These are phyloP conservation scores for Samsoniella hepiali DNA, from an alignment of 2,329 filamentous ascomycete species.

Conservation along the genomic window DNA sequence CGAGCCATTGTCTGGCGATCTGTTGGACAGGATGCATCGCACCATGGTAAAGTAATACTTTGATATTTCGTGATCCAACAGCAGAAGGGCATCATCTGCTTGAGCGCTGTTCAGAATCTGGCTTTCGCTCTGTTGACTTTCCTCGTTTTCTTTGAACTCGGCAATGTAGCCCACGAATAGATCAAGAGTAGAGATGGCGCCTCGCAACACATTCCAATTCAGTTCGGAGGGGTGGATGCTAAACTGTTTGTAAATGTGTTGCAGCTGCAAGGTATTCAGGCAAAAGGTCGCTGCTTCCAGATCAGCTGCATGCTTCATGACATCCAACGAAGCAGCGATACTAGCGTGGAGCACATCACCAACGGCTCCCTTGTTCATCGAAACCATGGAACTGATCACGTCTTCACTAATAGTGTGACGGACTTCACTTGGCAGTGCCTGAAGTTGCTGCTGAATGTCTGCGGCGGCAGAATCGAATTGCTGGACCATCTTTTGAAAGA, in stretches of 20 bases:
- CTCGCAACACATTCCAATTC: slow-evolving; percentile 47
- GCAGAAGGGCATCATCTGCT: slow-evolving; percentile 45
- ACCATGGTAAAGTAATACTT: slow-evolving; percentile 47
- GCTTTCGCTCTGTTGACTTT: slow-evolving; percentile 38
- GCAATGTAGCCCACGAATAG: slow-evolving; percentile 46
- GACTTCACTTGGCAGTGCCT: slow-evolving; percentile 46
- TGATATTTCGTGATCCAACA: slow-evolving; percentile 49
- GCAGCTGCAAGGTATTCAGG: slow-evolving; percentile 48
- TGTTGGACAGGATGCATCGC: slow-evolving; percentile 34
- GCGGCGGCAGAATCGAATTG: slow-evolving; percentile 55
- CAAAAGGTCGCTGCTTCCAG: slow-evolving; percentile 48
- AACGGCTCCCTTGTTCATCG: slow-evolving; percentile 49
- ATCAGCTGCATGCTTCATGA: slow-evolving; percentile 45
- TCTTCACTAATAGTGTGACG: slow-evolving; percentile 42
- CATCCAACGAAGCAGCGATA: slow-evolving; percentile 48
- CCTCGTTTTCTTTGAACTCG: slow-evolving; percentile 37
- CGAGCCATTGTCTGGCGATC: neutral
- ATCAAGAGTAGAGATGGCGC: slow-evolving; percentile 45
- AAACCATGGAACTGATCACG: slow-evolving; percentile 48
- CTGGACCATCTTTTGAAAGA: slow-evolving; percentile 55
- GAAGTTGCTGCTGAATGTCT: slow-evolving; percentile 55
- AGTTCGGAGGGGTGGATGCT: slow-evolving; percentile 40
- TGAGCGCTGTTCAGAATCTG: slow-evolving; percentile 38
- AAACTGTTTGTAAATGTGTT: slow-evolving; percentile 50
- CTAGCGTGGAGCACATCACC: slow-evolving; percentile 52